Conservation (phyloP, 2,329 filamentous ascomycete species). For the Talaromyces sp. region DNA sequence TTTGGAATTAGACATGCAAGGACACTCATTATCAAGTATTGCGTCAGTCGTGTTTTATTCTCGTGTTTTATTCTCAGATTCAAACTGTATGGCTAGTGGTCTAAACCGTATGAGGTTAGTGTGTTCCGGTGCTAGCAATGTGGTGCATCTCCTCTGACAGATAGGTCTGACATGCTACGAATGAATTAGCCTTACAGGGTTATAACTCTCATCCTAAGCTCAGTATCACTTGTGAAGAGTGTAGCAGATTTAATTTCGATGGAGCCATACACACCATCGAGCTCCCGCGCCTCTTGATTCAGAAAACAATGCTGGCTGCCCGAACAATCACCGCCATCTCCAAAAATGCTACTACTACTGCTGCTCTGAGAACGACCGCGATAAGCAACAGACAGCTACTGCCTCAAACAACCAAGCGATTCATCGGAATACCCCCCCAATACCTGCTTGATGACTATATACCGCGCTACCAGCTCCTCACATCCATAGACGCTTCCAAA, state of each 20-base stretch:
- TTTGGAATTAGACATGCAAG: no score
- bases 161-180: no score
- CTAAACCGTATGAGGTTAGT: no score
- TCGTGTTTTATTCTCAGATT: no score
- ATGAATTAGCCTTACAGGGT: no score
- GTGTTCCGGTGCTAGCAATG: no score
- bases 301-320: neutral
- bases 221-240: neutral
- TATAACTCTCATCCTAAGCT: no score
- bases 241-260: neutral
- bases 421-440: conserved; percentile 52
- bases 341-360: neutral
- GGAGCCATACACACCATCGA: neutral
- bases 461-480: conserved; percentile 66
- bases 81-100: no score
- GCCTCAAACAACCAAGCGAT: conserved; percentile 20
- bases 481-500: conserved; percentile 63
- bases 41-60: no score
- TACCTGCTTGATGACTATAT: conserved; percentile 73
- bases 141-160: no score
- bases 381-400: neutral
- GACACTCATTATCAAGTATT: no score
- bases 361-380: neutral
- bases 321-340: neutral
- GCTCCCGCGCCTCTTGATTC: neutral